A percentile compares a stretch with the other conserved stretches of the same genome.
These are phyloP conservation scores for Phytophthora cryptogea DNA, from an alignment of 352 stramenopile genomes.

Conservation along the genomic window DNA sequence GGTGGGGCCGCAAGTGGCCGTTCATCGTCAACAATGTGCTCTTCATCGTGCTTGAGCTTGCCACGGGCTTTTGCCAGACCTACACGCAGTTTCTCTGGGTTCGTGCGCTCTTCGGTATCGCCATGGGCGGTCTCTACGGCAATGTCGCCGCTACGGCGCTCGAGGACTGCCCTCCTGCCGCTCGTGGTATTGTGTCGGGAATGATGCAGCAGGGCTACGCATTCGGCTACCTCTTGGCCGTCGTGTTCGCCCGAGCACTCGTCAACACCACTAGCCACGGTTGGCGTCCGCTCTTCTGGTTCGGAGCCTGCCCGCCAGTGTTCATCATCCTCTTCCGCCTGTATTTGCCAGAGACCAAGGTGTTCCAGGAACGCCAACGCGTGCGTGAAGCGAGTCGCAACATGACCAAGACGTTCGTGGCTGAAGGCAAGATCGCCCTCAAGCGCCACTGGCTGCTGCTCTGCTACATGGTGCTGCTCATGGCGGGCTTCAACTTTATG, in stretches of 20 bases:
- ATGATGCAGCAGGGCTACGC: constrained; percentile 59
- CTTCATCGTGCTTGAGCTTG: constrained; percentile 46
- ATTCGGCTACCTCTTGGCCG: constrained; percentile 43
- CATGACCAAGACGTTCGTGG: constrained; percentile 37
- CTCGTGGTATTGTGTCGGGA: constrained; percentile 48
- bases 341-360: constrained; percentile 40
- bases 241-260: constrained; percentile 39
- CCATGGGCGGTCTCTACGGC: constrained; percentile 51
- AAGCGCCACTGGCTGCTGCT: constrained; percentile 49
- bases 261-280: constrained; percentile 46
- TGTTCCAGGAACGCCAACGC: constrained; percentile 34
- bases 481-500: constrained; percentile 58
- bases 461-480: constrained; percentile 46
- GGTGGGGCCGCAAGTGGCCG: constrained; percentile 47
- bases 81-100: constrained; percentile 45
- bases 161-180: constrained; percentile 37
- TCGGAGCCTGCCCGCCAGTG: constrained; percentile 43
- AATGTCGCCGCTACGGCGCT: constrained; percentile 46
- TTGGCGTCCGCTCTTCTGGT: constrained; percentile 54
- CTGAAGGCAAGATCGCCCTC: constrained; percentile 46
- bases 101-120: constrained; percentile 41
- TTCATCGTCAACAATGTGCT: constrained; percentile 51
- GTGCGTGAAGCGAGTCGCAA: constrained; percentile 30
- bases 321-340: constrained; percentile 52
- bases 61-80: constrained; percentile 41